Conservation (phyloP, 2,329 filamentous ascomycete species). For the Fusarium veterinarium region DNA sequence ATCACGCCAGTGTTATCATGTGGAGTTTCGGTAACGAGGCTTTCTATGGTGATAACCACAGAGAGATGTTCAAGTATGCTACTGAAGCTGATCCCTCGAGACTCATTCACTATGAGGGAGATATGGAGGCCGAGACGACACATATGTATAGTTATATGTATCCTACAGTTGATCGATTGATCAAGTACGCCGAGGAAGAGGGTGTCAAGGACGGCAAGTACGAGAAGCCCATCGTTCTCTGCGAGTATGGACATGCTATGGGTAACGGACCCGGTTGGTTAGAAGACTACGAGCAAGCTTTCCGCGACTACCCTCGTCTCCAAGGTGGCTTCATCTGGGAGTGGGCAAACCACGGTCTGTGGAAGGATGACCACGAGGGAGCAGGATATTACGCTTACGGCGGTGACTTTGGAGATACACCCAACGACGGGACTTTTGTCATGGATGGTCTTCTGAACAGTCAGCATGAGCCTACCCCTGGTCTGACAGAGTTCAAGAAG, state of each 20-base stretch:
- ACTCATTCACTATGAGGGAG: slow-evolving; percentile 75
- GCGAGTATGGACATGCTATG: slow-evolving; percentile 74
- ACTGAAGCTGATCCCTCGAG: slow-evolving; percentile 68
- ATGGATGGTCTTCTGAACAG: slow-evolving; percentile 70
- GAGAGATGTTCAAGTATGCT: slow-evolving; percentile 73
- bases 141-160: slow-evolving; percentile 80
- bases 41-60: slow-evolving; percentile 76
- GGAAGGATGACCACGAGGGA: slow-evolving; percentile 57
- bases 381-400: slow-evolving; percentile 69
- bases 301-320: slow-evolving; percentile 68
- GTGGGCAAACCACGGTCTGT: slow-evolving; percentile 71
- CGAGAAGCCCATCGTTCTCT: slow-evolving; percentile 69
- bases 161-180: slow-evolving; percentile 63
- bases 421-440: slow-evolving; percentile 71
- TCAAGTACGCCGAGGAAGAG: slow-evolving; percentile 57
- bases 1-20: slow-evolving; percentile 76
- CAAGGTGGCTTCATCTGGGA: slow-evolving; percentile 77
- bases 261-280: slow-evolving; percentile 78
- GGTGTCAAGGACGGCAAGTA: slow-evolving; percentile 59
- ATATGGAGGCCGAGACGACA: slow-evolving; percentile 66
- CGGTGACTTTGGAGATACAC: slow-evolving; percentile 70
- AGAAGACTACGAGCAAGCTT: slow-evolving; percentile 74
- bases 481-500: slow-evolving; percentile 67
- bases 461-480: slow-evolving; percentile 66
- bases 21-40: slow-evolving; percentile 82